Evolutionary conservation across 164 flowering plant species (phyloP).

Genomic region (Akebia trifoliata): DNA sequence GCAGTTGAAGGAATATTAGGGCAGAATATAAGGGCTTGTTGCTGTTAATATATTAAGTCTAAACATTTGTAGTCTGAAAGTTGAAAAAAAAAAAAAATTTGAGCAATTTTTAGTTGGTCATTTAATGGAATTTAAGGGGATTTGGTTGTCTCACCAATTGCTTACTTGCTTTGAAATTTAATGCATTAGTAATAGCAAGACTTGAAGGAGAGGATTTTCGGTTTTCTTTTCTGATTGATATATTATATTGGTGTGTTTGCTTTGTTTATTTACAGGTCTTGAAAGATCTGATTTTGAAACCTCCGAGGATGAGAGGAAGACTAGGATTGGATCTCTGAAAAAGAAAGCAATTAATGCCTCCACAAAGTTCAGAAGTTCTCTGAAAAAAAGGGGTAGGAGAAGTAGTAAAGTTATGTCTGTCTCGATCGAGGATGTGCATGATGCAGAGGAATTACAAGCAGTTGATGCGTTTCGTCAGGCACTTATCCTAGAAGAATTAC

Average conservation of each 20-base stretch:
- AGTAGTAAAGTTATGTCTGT: slow-evolving; percentile 65
- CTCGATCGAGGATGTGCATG: slow-evolving; percentile 58
- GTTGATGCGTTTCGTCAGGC: slow-evolving; percentile 96
- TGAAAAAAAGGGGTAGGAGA: slow-evolving; percentile 58
- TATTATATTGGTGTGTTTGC: not conserved
- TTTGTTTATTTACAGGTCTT: slow-evolving; percentile 21
- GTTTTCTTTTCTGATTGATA: too few relatives aligned
- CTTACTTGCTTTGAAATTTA: not conserved
- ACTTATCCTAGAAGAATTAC: slow-evolving; percentile 79
- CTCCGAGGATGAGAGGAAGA: slow-evolving; percentile 77
- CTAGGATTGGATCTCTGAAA: slow-evolving; percentile 66
- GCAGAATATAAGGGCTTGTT: not conserved
- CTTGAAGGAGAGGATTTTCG: too few relatives aligned
- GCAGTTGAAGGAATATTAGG: not conserved
- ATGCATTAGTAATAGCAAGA: not conserved
- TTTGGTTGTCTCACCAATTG: too few relatives aligned
- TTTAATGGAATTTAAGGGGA: too few relatives aligned
- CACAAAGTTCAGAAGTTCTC: slow-evolving; percentile 64
- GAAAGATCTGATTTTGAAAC: slow-evolving; percentile 47
- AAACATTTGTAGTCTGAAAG: too few relatives aligned
- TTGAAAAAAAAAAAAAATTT: too few relatives aligned
- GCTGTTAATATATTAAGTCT: too few relatives aligned
- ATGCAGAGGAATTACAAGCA: slow-evolving; percentile 84
- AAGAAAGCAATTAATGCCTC: slow-evolving; percentile 85
- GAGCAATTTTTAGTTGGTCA: too few relatives aligned